Evolutionary conservation across 495 filamentous ascomycete species (phyloP).

Genomic region (Podospora appendiculata): DNA sequence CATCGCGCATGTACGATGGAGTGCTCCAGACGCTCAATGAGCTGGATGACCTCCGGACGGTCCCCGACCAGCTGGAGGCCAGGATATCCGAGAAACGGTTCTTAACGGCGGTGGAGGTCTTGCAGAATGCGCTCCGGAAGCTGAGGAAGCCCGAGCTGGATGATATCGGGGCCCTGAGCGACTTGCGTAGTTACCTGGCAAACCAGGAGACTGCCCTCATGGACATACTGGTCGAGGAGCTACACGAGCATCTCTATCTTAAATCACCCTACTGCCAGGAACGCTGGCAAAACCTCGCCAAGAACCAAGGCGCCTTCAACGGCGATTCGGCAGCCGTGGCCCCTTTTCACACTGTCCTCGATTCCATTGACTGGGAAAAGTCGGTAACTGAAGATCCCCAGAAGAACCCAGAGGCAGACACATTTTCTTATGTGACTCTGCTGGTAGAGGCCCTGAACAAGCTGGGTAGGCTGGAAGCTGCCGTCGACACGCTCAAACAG

Average conservation of each 20-base stretch:
- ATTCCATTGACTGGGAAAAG: slow-evolving; percentile 58
- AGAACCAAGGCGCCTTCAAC: slow-evolving; percentile 37
- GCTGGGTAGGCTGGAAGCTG: slow-evolving; percentile 74
- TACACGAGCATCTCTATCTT: slow-evolving; percentile 94
- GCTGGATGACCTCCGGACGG: slow-evolving; percentile 81
- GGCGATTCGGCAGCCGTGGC: slow-evolving; percentile 37
- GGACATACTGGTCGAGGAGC: slow-evolving; percentile 91
- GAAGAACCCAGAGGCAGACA: slow-evolving; percentile 90
- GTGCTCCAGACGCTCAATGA: slow-evolving; percentile 77
- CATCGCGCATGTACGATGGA: slow-evolving; percentile 85
- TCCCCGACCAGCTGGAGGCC: slow-evolving; percentile 88
- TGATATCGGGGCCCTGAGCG: slow-evolving; percentile 79
- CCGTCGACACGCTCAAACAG: slow-evolving; percentile 85
- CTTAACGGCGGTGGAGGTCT: slow-evolving; percentile 80
- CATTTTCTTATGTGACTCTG: slow-evolving; percentile 84
- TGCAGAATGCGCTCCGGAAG: slow-evolving; percentile 76
- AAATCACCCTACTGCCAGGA: slow-evolving; percentile 96
- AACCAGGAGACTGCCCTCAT: slow-evolving; percentile 89
- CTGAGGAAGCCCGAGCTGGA: slow-evolving; percentile 85
- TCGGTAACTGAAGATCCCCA: slow-evolving; percentile 78
- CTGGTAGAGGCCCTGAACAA: slow-evolving; percentile 84
- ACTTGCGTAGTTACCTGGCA: slow-evolving; percentile 77
- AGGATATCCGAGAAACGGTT: slow-evolving; percentile 95
- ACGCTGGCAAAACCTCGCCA: slow-evolving; percentile 73
- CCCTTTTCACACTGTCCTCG: slow-evolving; percentile 71